Conservation (phyloP, 2,329 filamentous ascomycete species). For the Botrytis paeoniae region DNA sequence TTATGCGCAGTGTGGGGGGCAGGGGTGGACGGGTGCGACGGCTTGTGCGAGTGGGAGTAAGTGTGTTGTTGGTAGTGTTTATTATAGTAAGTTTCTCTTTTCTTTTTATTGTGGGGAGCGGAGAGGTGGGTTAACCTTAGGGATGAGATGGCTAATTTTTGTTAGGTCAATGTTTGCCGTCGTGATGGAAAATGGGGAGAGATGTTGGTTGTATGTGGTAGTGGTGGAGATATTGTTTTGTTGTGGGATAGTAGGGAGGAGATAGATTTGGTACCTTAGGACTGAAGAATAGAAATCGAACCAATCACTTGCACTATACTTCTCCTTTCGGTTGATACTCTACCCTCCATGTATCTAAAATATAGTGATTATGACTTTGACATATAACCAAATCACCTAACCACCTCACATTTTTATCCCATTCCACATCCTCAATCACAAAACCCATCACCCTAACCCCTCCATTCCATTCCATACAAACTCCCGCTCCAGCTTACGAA, state of each 20-base stretch:
- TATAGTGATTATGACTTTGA: not conserved
- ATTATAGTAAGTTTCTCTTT: constrained; percentile 16
- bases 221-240: not conserved
- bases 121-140: too few relatives aligned
- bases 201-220: accelerated
- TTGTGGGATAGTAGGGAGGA: not conserved
- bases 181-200: not conserved
- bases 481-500: too few relatives aligned
- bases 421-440: not conserved
- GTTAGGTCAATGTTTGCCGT: constrained; percentile 11
- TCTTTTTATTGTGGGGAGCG: not conserved
- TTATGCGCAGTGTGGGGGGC: constrained; percentile 4
- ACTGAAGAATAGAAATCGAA: not conserved
- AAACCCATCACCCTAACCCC: not conserved
- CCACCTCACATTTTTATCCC: not conserved
- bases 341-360: not conserved
- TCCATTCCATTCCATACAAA: not conserved
- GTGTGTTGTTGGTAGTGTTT: constrained; percentile 26
- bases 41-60: constrained; percentile 2
- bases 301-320: not conserved
- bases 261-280: not conserved
- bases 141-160: not conserved
- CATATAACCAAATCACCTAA: not conserved
- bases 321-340: not conserved
- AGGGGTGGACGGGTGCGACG: constrained; percentile 8